Conservation (phyloP, 352 stramenopile genomes). For the Globisporangium yorkense region DNA sequence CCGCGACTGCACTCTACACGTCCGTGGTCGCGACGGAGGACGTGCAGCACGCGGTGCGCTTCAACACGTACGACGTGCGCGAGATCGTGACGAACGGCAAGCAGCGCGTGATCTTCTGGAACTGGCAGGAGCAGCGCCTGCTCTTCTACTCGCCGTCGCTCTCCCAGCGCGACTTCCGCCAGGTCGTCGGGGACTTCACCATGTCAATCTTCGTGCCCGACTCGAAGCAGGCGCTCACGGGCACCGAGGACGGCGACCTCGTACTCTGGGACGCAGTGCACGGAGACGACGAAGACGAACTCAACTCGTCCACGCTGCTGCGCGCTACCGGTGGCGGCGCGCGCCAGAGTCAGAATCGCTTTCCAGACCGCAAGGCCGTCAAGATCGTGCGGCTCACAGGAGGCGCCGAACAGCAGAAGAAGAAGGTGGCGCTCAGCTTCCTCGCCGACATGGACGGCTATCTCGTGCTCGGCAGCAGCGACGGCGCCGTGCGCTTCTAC, state of each 20-base stretch:
- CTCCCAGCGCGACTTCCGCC: conserved; percentile 74
- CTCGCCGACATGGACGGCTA: conserved; percentile 85
- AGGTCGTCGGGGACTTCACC: conserved; percentile 79
- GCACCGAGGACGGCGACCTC: conserved; percentile 81
- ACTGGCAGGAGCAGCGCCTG: conserved; percentile 74
- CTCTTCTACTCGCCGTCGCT: conserved; percentile 83
- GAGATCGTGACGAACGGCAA: conserved; percentile 88
- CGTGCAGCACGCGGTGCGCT: conserved; percentile 74
- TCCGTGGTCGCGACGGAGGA: conserved; percentile 71
- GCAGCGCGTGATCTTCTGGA: conserved; percentile 88
- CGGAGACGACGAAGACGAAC: conserved; percentile 19
- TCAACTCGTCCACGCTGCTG: conserved; percentile 14
- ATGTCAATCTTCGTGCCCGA: conserved; percentile 86
- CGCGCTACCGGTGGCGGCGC: background rate
- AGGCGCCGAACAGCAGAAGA: conserved; percentile 29
- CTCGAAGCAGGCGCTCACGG: conserved; percentile 79
- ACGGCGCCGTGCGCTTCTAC: conserved; percentile 91
- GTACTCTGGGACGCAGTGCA: conserved; percentile 82
- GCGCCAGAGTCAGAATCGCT: conserved; percentile 8
- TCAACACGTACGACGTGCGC: conserved; percentile 87
- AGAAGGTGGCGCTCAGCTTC: conserved; percentile 46
- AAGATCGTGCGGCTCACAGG: conserved; percentile 78
- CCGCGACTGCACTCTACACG: conserved; percentile 37
- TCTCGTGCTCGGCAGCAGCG: conserved; percentile 84
- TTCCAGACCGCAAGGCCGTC: conserved; percentile 68